phyloP scores from a whole-genome alignment of 345 rosid genomes.

The Ceriops decandra region DNA sequence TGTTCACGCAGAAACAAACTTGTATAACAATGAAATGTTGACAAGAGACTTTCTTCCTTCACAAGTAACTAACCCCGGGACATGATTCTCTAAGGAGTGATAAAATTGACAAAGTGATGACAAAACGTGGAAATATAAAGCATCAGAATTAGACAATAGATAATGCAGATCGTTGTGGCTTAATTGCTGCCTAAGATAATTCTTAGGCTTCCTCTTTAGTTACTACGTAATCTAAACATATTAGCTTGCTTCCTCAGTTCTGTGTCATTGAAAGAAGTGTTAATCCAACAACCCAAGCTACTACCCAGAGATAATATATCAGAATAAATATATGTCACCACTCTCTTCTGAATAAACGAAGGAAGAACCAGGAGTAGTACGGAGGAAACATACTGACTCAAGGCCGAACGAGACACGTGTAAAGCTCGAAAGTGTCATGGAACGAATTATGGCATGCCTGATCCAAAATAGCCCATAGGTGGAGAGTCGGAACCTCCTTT shows the following conservation, averaged over 20 bases:
- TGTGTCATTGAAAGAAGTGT: neutral
- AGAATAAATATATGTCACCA: constrained; percentile 1
- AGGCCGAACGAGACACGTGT: constrained; percentile 87
- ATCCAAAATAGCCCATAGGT: constrained; percentile 94
- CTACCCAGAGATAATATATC: neutral
- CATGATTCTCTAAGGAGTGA: too few species aligned
- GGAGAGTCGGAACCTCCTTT: constrained; percentile 69
- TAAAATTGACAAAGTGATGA: too few species aligned
- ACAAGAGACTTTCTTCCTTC: neutral
- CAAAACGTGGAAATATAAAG: neutral
- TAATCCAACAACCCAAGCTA: neutral
- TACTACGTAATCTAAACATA: neutral
- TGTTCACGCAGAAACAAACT: too few species aligned
- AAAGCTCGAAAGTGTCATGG: constrained; percentile 83
- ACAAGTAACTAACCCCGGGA: neutral
- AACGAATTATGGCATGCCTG: constrained; percentile 81
- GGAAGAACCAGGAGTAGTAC: constrained; percentile 8
- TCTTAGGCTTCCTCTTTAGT: neutral
- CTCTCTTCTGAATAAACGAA: neutral
- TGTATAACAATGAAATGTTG: too few species aligned
- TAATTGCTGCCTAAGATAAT: neutral
- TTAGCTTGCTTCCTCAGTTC: neutral
- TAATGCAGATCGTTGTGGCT: neutral
- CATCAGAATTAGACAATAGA: neutral
- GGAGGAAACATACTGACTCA: constrained; percentile 58